These are phyloP conservation scores for Clarireedia paspali DNA, from an alignment of 2,329 filamentous ascomycete species.

Conservation along the genomic window DNA sequence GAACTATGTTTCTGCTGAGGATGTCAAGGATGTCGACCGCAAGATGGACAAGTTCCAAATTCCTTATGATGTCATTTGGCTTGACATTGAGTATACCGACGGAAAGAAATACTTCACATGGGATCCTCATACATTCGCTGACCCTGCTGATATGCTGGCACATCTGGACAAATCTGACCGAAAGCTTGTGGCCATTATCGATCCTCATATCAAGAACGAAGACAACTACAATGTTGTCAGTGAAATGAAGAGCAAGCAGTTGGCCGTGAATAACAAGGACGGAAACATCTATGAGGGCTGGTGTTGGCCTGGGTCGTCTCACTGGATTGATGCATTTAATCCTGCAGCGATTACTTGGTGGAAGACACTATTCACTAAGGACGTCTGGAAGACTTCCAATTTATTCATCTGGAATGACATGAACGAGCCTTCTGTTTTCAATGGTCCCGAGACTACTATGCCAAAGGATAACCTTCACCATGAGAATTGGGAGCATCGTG, in stretches of 20 bases:
- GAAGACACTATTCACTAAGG: constrained; percentile 80
- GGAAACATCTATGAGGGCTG: constrained; percentile 85
- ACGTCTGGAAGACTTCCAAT: constrained; percentile 84
- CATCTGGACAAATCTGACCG: constrained; percentile 78
- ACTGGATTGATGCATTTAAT: constrained; percentile 96
- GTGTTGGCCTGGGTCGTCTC: constrained; percentile 97
- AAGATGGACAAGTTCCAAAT: constrained; percentile 95
- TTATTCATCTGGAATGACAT: constrained; percentile 99
- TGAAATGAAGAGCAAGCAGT: constrained; percentile 73
- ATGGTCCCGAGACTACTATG: constrained; percentile 97
- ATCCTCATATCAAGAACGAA: constrained; percentile 95
- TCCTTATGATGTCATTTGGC: constrained; percentile 97
- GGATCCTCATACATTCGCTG: constrained; percentile 80
- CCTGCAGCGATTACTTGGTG: constrained; percentile 90
- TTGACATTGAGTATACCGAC: constrained; percentile 96
- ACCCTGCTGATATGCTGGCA: constrained; percentile 81
- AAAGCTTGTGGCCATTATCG: constrained; percentile 90
- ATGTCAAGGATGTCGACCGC: constrained; percentile 91
- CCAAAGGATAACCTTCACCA: constrained; percentile 95
- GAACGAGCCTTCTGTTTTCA: constrained; percentile 99
- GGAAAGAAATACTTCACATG: constrained; percentile 98
- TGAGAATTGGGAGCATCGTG: constrained; percentile 91
- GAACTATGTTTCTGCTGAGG: constrained; percentile 97
- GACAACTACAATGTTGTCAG: constrained; percentile 69
- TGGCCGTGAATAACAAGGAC: constrained; percentile 87